Evolutionary conservation across 768 basidiomycete genomes (phyloP), one percentile per base, ranked within the genome.

Genomic region (Sarcodon aspratus): DNA sequence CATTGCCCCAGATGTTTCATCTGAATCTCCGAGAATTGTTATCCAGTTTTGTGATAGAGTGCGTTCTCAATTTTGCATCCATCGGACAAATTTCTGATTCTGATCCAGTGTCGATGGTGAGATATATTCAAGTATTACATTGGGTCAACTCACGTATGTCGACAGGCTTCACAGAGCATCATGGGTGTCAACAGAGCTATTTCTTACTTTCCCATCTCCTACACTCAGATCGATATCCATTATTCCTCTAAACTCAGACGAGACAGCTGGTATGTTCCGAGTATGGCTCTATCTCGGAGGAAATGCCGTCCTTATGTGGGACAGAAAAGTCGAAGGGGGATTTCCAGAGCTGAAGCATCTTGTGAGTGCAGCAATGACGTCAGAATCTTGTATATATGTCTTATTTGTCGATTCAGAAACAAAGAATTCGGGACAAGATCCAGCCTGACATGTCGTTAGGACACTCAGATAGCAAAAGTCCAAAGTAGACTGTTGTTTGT

Each of bases 41-140:
- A 86, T 97, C 53, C 93, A 97, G 63, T 97, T 91, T 60, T 97
- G 93, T 63, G 89, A 94, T 62, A 72, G 90, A 69, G 88, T 91
- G 60, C 59, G 85, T 70, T 10, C 12, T 46, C 45, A 46, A 48
- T 48, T 33, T 10, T 48, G 34, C 18, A n/a, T 2, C 46, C 49
- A 33, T 33, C 7, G 54, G 33, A 43, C 37, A 42, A 47, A 21
- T 33, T 48, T 37, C 51, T 31, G 46, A 35, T 32, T 45, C 21
- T 42, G 33, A 9, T 17, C 52, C 52, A 88, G 84, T 91, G 90
- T 63, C 82, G 85, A 63, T 93, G 88, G 88, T 88, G 61, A 61
- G 75, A 50, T n/a, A 47, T 17, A 32, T n/a, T 38, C 50, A 13
- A 46, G 35, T 49, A 11, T 33, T 42, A 46, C 38, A 11, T 42